Conservation (phyloP, 345 rosid species). For the Raphanus raphanistrum region DNA sequence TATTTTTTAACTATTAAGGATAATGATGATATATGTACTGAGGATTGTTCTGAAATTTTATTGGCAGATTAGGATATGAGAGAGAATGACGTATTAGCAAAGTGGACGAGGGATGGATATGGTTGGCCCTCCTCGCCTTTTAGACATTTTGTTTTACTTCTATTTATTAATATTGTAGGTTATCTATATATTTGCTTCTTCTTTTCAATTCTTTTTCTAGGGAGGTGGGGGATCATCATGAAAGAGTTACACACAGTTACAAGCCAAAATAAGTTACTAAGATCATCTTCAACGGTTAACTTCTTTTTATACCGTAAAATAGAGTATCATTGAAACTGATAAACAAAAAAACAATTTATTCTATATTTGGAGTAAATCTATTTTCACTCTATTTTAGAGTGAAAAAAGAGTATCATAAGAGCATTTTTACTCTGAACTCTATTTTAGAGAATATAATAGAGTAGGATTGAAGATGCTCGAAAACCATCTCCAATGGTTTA, state of each 20-base stretch:
- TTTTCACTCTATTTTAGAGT: no score
- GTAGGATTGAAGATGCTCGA: no score
- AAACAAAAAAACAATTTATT: no score
- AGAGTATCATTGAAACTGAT: no score
- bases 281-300: no score
- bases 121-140: constrained; percentile 35
- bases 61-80: constrained; percentile 41
- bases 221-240: background rate
- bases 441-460: no score
- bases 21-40: constrained; percentile 27
- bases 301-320: no score
- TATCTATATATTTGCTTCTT: background rate
- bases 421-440: no score
- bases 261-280: background rate
- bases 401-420: no score
- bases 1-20: constrained; percentile 15
- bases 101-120: constrained; percentile 30
- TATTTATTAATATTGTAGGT: background rate
- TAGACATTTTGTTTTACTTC: background rate
- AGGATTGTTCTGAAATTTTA: constrained; percentile 33
- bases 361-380: no score
- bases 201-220: background rate
- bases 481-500: no score
- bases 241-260: background rate
- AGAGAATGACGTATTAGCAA: constrained; percentile 25